Evolutionary conservation across 2,329 filamentous ascomycete genomes (phyloP).

Genomic region (Didymella sp.): DNA sequence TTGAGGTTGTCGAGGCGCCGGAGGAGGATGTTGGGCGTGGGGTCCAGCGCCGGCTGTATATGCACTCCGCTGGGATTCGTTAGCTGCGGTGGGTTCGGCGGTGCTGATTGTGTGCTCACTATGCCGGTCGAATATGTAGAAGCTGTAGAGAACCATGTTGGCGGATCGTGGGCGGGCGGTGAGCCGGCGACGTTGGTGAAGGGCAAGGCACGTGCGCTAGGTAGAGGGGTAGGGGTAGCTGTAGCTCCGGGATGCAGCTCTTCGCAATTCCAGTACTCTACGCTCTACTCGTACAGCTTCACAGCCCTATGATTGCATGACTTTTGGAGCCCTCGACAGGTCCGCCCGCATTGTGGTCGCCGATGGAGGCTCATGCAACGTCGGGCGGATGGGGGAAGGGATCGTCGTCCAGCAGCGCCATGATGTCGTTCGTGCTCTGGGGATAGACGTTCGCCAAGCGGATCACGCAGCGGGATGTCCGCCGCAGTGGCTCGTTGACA

Average conservation of each 20-base stretch:
- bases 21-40: conserved; percentile 56
- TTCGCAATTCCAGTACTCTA: neutral
- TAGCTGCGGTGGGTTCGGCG: neutral
- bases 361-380: neutral
- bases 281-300: too few relatives aligned
- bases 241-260: conserved; percentile 16
- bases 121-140: conserved; percentile 99
- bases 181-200: conserved; percentile 8
- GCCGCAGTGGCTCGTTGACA: conserved; percentile 4
- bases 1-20: conserved; percentile 38
- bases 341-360: neutral
- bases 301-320: too few relatives aligned
- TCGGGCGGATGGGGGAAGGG: neutral
- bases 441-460: neutral
- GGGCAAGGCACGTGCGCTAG: conserved; percentile 9
- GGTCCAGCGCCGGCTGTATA: conserved; percentile 90
- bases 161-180: neutral
- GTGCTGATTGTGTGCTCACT: conserved; percentile 63
- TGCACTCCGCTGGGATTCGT: conserved; percentile 78
- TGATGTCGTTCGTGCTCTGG: neutral
- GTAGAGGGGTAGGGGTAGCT: conserved; percentile 7
- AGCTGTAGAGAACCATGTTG: conserved; percentile 90
- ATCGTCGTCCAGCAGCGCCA: neutral
- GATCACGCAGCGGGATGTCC: neutral
- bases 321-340: neutral